Percentiles rank a stretch among this genome's conserved stretches.
Evolutionary conservation across 2,329 filamentous ascomycete genomes (phyloP).

Genomic region (Fusarium odoratissimum): DNA sequence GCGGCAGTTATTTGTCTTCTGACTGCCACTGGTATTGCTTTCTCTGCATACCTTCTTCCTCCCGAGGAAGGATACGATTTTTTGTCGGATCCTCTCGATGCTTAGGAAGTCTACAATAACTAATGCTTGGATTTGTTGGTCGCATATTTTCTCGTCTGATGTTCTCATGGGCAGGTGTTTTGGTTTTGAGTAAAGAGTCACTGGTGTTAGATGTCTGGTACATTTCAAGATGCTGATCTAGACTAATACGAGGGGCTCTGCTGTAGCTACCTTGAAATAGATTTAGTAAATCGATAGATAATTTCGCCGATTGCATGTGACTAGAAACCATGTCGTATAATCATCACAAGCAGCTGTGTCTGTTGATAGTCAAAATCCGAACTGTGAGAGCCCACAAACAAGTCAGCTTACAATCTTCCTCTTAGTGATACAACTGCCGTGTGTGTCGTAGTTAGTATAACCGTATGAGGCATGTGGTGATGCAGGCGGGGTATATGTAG

Average conservation of each 20-base stretch:
- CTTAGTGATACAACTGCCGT: not conserved
- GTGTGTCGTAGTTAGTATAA: not conserved
- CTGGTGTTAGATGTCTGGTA: not conserved
- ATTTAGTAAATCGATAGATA: constrained; percentile 12
- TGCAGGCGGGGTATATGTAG: constrained; percentile 36
- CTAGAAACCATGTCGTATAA: not conserved
- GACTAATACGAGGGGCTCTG: constrained; percentile 23
- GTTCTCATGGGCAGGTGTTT: constrained; percentile 11
- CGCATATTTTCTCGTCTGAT: not conserved
- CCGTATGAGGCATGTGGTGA: constrained; percentile 21
- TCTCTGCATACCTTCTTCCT: constrained; percentile 77
- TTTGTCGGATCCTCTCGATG: constrained; percentile 63
- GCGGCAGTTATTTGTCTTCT: constrained; percentile 66
- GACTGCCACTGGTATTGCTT: constrained; percentile 67
- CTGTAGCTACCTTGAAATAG: constrained; percentile 6
- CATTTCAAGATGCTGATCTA: constrained; percentile 1
- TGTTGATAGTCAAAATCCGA: not conserved
- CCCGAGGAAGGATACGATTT: constrained; percentile 89
- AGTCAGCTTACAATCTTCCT: not conserved
- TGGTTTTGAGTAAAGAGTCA: not conserved
- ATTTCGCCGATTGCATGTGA: not conserved
- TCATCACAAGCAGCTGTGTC: not conserved
- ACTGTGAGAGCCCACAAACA: not conserved
- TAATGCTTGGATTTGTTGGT: not conserved
- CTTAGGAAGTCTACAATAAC: constrained; percentile 46